Base-by-base conservation (phyloP, 257 asterid genomes). In the Perilla frutescens region DNA sequence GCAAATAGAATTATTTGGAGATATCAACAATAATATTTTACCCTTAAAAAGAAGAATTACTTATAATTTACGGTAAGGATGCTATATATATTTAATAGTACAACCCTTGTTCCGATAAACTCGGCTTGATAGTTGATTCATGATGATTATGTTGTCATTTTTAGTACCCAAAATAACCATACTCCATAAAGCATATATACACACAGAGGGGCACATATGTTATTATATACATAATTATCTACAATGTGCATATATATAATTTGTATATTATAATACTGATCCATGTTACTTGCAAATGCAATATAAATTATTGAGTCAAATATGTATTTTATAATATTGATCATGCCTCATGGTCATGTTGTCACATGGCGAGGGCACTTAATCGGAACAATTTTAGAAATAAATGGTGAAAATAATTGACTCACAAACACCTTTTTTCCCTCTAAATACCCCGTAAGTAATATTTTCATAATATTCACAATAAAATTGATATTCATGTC, bases 221-320 rank as follows among this genome's bases (percentile, higher is more conserved):
- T 3, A 9, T n/a, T 44, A 68, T n/a, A 50, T 44, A 26, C 20
- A 36, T 3, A 39, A 15, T 1, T 29, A 57, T 7, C 1, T 20
- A 15, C 39, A 34, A 50, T 20, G 26, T 20, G 26, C 26, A 20
- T 1, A 37, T 29, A 44, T 32, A 0, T 44, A 11, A 10, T 14
- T 20, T 31, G 50, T 10, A 39, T 14, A 20, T 6, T 40, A 13
- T 77, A 67, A 68, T 45, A 55, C 50, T 66, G 55, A 68, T 62
- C 76, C 83, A 79, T 79, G 83, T 74, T 79, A 79, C 83, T 62
- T 64, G 73, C 69, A 55, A 68, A 43, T 14, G 67, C 55, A 67
- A 11, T 7, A 6, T 5, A 14, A 51, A 79, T 79, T 41, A 73
- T 74, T 63, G 73, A 69, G 77, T 62, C 74, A 54, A 64, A 39